A percentile compares a stretch with the other conserved stretches of the same genome.
These are phyloP conservation scores for Fusarium graminum DNA, from an alignment of 2,329 filamentous ascomycete genomes.

Conservation along the genomic window DNA sequence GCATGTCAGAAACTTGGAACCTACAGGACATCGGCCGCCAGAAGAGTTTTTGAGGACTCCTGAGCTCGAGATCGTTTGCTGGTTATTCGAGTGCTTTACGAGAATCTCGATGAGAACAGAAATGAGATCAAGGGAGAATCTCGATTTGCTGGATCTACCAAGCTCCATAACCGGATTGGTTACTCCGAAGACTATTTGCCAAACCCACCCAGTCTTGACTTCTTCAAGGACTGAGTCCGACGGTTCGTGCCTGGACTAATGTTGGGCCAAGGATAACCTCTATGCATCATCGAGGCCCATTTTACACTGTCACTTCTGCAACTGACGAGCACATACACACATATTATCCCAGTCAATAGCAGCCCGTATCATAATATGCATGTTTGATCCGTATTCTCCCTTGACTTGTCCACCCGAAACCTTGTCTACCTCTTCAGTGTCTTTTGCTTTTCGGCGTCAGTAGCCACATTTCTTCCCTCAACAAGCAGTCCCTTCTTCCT, in stretches of 20 bases:
- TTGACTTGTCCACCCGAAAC: neutral
- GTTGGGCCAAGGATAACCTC: neutral
- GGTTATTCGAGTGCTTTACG: constrained; percentile 4
- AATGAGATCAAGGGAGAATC: neutral
- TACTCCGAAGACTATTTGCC: neutral
- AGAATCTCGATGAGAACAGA: constrained; percentile 20
- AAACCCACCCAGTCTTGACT: neutral
- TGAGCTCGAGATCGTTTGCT: neutral
- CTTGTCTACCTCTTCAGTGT: constrained; percentile 69
- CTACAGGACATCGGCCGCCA: constrained; percentile 2
- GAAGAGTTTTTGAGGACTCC: constrained; percentile 1
- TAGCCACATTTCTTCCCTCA: constrained; percentile 79
- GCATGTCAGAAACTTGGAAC: constrained; percentile 23
- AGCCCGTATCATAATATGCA: constrained; percentile 13
- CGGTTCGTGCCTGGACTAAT: neutral
- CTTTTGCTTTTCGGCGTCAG: constrained; percentile 93
- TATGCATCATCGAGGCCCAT: neutral
- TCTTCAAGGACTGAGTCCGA: neutral
- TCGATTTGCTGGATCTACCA: neutral
- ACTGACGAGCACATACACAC: neutral
- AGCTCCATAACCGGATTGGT: neutral
- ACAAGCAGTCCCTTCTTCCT: constrained; percentile 89
- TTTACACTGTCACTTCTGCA: neutral
- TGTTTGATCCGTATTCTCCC: constrained; percentile 21
- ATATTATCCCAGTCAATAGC: neutral